phyloP scores from a whole-genome alignment of 2,329 filamentous ascomycete genomes.

The Fusarium sp. region DNA sequence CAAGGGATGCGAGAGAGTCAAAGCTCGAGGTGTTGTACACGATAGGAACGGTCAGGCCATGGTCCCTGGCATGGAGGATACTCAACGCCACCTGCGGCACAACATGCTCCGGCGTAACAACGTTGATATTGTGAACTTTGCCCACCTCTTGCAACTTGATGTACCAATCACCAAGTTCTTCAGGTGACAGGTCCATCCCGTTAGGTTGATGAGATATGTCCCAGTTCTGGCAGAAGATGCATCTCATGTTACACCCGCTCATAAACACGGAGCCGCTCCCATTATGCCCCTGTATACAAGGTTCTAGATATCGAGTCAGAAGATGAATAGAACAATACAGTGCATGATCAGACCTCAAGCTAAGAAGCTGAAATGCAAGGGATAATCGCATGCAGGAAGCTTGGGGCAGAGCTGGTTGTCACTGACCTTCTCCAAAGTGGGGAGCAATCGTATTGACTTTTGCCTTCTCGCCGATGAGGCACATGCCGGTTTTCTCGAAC shows the following conservation, averaged over 20 bases:
- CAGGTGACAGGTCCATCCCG: slow-evolving; percentile 81
- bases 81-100: slow-evolving; percentile 84
- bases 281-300: slow-evolving; percentile 84
- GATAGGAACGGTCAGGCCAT: slow-evolving; percentile 78
- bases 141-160: slow-evolving; percentile 83
- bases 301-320: slow-evolving; percentile 61
- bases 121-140: slow-evolving; percentile 90
- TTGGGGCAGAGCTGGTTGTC: slow-evolving; percentile 1
- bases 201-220: slow-evolving; percentile 87
- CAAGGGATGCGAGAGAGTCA: slow-evolving; percentile 78
- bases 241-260: slow-evolving; percentile 78
- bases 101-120: slow-evolving; percentile 88
- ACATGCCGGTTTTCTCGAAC: slow-evolving; percentile 82
- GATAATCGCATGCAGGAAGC: slow-evolving; percentile 14
- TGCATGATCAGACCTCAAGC: neutral
- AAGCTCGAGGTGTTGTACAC: slow-evolving; percentile 89
- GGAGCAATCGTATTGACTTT: slow-evolving; percentile 88
- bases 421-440: slow-evolving; percentile 80
- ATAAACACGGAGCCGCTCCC: slow-evolving; percentile 87
- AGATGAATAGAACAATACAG: slow-evolving; percentile 1
- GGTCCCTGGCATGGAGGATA: slow-evolving; percentile 77
- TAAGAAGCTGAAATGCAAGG: slow-evolving; percentile 18
- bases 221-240: slow-evolving; percentile 84
- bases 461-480: slow-evolving; percentile 79
- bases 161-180: slow-evolving; percentile 85